Base-by-base conservation (phyloP, 805 yeast species). In the Yarrowia alimentaria region DNA sequence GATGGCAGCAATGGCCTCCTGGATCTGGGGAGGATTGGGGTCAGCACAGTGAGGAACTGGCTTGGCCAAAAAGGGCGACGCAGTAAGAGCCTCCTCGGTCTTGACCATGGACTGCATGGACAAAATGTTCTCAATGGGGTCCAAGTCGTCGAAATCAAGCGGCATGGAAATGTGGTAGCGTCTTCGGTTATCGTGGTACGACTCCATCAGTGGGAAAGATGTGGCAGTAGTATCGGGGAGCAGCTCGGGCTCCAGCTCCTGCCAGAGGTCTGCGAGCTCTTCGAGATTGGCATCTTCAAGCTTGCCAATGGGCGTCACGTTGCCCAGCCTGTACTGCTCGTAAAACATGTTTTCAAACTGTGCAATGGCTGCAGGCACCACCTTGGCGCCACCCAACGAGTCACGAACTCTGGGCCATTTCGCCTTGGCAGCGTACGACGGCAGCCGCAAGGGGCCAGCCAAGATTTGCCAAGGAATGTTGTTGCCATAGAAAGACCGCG, bases 381-480 rank as follows among this genome's bases (percentile, higher is more conserved):
- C 84, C 45, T 74, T 71, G 12, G 67, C 64, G 0, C 93, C 93
- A 29, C 82, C 77, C 74, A 54, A 76, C 72, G 58, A 70, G 60
- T 78, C 76, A 33, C 86, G 73, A 7, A 85, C 72, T 14, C 77
- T 70, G 1, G 83, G 78, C 96, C 96, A 90, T 54, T 77, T 80
- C 45, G 78, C 76, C 55, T 73, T 74, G 20, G 83, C 65, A 9
- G 72, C 68, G 7, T 72, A 76, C 1, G 75, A 67, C 4, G 47
- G 47, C 25, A 40, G 33, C 19, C 33, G 0, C 70, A 63, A 32
- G 62, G 58, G 13, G 64, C 73, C 5, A 67, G 37, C 35, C 0
- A 30, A 29, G 1, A 37, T 6, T 17, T 43, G 50, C 50, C 50
- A 43, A 18, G 50, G 50, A n/a, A 43, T 43, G 1, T 65, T 71